Conservation (phyloP, 768 basidiomycete species). For the Strobilomyces dryophilus region DNA sequence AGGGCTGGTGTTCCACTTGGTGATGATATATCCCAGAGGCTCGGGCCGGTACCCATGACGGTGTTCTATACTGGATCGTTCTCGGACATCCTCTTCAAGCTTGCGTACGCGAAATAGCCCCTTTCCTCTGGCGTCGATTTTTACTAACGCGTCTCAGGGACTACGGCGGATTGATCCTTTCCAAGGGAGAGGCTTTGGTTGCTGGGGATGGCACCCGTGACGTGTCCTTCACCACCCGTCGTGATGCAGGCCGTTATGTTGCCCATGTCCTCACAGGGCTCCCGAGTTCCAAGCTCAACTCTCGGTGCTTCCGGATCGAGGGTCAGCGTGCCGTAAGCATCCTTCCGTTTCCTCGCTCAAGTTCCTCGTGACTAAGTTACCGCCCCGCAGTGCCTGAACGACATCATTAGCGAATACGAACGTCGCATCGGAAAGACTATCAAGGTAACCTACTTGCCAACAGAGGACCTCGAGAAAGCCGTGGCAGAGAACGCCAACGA, state of each 20-base stretch:
- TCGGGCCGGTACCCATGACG: not conserved
- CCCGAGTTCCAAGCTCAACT: not conserved
- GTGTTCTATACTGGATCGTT: not conserved
- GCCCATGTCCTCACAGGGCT: not conserved
- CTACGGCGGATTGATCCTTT: conserved; percentile 1
- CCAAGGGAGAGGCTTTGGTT: not conserved
- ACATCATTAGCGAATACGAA: not conserved
- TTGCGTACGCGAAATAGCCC: not conserved
- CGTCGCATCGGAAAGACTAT: not conserved
- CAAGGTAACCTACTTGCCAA: not conserved
- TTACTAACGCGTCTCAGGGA: not conserved
- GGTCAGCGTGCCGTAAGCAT: not conserved
- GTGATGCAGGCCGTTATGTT: not conserved
- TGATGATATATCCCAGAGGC: not conserved
- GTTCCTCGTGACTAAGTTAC: not conserved
- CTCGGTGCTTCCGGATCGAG: conserved; percentile 1
- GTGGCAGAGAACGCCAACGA: not conserved
- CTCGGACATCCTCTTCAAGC: conserved; percentile 1
- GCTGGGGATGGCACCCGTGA: conserved; percentile 1
- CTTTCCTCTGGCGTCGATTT: not conserved
- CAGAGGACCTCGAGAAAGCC: not conserved
- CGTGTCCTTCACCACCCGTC: not conserved
- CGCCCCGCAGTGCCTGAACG: not conserved
- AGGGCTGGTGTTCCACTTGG: not conserved
- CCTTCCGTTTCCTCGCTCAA: too few relatives aligned